Percentiles rank a stretch among this genome's conserved stretches.
Evolutionary conservation across 139 green algal genomes (phyloP).

Genomic region (Chlamydomonas eustigma): DNA sequence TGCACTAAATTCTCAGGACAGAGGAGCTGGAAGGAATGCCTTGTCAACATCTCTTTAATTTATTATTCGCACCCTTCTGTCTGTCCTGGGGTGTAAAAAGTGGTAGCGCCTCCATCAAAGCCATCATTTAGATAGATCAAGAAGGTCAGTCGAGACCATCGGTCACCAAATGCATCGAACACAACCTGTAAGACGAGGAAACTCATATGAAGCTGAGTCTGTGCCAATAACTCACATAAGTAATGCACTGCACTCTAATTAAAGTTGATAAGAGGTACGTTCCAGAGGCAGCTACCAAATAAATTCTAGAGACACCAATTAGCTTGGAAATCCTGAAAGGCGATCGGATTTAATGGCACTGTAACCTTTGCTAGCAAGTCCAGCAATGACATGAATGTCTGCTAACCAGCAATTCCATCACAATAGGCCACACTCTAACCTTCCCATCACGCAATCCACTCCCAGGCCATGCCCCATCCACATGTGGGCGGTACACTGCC

Average conservation of each 20-base stretch:
- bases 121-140: constrained; percentile 44
- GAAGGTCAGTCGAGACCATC: constrained; percentile 42
- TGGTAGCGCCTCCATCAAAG: constrained; percentile 52
- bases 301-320: too few relatives aligned
- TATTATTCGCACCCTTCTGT: constrained; percentile 8
- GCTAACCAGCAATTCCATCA: not conserved
- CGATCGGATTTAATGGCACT: too few relatives aligned
- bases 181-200: constrained; percentile 21
- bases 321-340: too few relatives aligned
- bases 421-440: not conserved
- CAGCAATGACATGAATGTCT: too few relatives aligned
- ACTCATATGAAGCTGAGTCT: too few relatives aligned
- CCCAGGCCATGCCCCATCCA: constrained; percentile 53
- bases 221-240: too few relatives aligned
- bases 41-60: too few relatives aligned
- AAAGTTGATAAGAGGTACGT: too few relatives aligned
- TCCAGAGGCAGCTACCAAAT: too few relatives aligned
- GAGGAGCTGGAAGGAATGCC: constrained; percentile 5
- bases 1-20: too few relatives aligned
- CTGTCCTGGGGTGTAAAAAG: constrained; percentile 39
- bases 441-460: constrained; percentile 32
- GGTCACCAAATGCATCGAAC: constrained; percentile 49
- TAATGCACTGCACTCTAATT: too few relatives aligned
- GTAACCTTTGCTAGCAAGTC: too few relatives aligned
- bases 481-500: constrained; percentile 51